A percentile compares a stretch with the other conserved stretches of the same genome.
Evolutionary conservation across 1,284 basidiomycete genomes (phyloP).

Genomic region (Fomitopsis palustris): DNA sequence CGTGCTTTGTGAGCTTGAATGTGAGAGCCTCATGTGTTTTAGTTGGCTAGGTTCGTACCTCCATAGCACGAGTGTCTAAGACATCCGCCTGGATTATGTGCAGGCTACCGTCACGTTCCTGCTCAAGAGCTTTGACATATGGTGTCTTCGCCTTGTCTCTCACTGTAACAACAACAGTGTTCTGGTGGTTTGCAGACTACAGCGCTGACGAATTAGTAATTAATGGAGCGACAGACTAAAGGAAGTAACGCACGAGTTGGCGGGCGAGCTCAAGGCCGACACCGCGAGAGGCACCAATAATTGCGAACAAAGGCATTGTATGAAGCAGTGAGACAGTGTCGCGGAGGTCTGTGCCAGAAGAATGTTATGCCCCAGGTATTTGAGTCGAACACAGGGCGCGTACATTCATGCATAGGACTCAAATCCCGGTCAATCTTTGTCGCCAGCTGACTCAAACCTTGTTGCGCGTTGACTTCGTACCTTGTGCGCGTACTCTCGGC

Average conservation of each 20-base stretch:
- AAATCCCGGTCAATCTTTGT: no score
- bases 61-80: conserved; percentile 15
- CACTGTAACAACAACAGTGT: conserved; percentile 23
- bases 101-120: conserved; percentile 19
- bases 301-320: conserved; percentile 15
- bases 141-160: conserved; percentile 16
- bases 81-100: conserved; percentile 25
- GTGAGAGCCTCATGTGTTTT: background rate
- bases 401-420: no score
- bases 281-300: conserved; percentile 22
- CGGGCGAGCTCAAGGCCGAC: conserved; percentile 16
- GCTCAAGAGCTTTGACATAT: conserved; percentile 10
- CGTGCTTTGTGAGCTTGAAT: background rate
- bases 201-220: background rate
- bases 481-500: no score
- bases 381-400: no score
- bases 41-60: conserved; percentile 9
- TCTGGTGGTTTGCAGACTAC: conserved; percentile 8
- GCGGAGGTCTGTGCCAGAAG: no score
- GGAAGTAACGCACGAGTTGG: conserved; percentile 11
- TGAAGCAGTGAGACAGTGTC: no score
- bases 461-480: no score
- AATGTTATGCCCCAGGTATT: no score
- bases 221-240: background rate
- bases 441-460: no score